Evolutionary conservation across 345 rosid genomes (phyloP).

Genomic region (Eucalyptus dawsonii): DNA sequence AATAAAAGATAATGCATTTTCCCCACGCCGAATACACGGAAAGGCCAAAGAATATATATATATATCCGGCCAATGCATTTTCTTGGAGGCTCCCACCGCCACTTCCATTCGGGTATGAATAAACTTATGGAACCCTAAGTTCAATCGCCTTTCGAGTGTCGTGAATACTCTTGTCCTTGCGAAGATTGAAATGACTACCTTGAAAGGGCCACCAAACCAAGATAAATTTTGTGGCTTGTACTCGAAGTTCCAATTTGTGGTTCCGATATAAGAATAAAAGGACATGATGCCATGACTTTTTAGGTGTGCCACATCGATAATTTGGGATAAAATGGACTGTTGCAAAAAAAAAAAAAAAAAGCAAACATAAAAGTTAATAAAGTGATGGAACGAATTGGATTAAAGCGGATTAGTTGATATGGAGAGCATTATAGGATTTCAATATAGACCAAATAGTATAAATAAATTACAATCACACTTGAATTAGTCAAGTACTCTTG

Average conservation of each 20-base stretch:
- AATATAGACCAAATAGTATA: neutral
- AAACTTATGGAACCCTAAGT: neutral
- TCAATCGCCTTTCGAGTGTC: neutral
- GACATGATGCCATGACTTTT: neutral
- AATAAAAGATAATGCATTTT: neutral
- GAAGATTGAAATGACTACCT: neutral
- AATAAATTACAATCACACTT: neutral
- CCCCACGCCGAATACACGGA: neutral
- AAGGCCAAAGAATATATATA: neutral
- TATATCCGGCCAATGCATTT: neutral
- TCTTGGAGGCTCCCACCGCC: neutral
- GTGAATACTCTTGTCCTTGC: neutral
- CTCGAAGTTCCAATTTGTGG: neutral
- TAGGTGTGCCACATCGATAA: neutral
- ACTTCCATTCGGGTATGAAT: neutral
- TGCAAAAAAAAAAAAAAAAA: neutral
- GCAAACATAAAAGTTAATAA: neutral
- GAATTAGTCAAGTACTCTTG: neutral
- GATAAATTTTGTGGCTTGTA: neutral
- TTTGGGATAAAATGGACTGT: neutral
- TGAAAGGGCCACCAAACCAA: neutral
- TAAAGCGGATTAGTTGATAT: fast-evolving
- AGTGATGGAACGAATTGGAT: neutral
- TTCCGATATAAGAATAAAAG: neutral
- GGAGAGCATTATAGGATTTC: neutral